Base-by-base conservation (phyloP, 768 basidiomycete genomes). In the Dictyophora rubrovolvata region DNA sequence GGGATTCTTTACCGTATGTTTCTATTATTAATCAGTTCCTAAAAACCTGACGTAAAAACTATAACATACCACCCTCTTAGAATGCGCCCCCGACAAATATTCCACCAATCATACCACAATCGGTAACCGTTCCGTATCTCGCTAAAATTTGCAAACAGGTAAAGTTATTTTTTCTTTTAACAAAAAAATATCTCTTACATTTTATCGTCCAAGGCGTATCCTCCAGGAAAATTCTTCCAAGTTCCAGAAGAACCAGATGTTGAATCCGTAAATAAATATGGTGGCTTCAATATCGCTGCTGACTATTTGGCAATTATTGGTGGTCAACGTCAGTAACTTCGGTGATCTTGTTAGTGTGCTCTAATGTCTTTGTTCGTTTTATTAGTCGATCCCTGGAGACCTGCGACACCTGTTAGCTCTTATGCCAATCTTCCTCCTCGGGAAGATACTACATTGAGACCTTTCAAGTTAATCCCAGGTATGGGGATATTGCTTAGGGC, bases 401-500 rank as follows among this genome's bases (percentile, higher is more conserved):
- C 92, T 0, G 83, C 82, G 64, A 91, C 89, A 10, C 89, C 89
- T 0, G 90, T 90, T 68, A 88, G 87, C 63, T 75, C 79, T 53
- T 68, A 70, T 51, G 75, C 75, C 28, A 80, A 88, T 53, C 91
- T 92, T 2, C 66, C 72, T 6, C 75, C 82, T 51, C 77, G 93
- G 17, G 69, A 76, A 48, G 90, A 93, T 69, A 92, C 90, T 0
- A 70, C 84, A 16, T 66, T 83, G 36, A 76, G 79, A 42, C 94
- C 94, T 0, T 92, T 92, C 72, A 93, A 93, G 69, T 66, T 94
- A 47, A 96, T 96, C 60, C 85, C 86, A 10, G 77, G 92, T 92
- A 63, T 22, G 85, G 52, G 28, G 53, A 17, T 20, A 55, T 63
- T 23, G 48, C 46, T 34, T 12, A 18, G 2, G 28, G 5, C n/a